phyloP scores from a whole-genome alignment of 2,329 filamentous ascomycete genomes.

The Leptographium lundbergii region DNA sequence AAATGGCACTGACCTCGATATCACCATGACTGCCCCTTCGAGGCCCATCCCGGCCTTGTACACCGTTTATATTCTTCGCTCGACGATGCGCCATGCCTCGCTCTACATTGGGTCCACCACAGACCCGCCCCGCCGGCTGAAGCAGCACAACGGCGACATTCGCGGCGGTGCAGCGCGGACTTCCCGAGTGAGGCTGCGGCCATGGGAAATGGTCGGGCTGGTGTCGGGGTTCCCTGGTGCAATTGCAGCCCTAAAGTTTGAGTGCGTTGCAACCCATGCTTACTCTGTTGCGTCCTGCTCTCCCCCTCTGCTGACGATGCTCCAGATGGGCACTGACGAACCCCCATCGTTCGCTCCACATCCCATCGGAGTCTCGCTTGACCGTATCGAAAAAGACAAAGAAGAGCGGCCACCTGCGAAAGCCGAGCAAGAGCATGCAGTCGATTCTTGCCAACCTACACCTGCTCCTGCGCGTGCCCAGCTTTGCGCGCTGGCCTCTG shows the following conservation, averaged over 20 bases:
- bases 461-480: slow-evolving; percentile 62
- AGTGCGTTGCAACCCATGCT: slow-evolving; percentile 39
- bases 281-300: neutral
- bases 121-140: slow-evolving; percentile 69
- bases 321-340: slow-evolving; percentile 84
- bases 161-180: slow-evolving; percentile 76
- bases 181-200: slow-evolving; percentile 51
- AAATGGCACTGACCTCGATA: neutral
- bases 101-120: slow-evolving; percentile 91
- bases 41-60: slow-evolving; percentile 77
- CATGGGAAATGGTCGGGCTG: slow-evolving; percentile 84
- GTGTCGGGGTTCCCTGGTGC: slow-evolving; percentile 83
- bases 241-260: slow-evolving; percentile 83
- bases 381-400: slow-evolving; percentile 37
- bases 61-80: slow-evolving; percentile 84
- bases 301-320: neutral
- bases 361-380: slow-evolving; percentile 51
- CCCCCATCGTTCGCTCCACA: slow-evolving; percentile 67
- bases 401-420: slow-evolving; percentile 39
- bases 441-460: slow-evolving; percentile 72
- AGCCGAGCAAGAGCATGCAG: slow-evolving; percentile 46
- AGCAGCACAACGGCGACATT: slow-evolving; percentile 79
- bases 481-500: slow-evolving; percentile 76
- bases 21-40: slow-evolving; percentile 26
- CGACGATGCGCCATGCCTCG: slow-evolving; percentile 55